These are phyloP conservation scores for Murraya koenigii DNA, from an alignment of 345 rosid genomes.

Conservation along the genomic window DNA sequence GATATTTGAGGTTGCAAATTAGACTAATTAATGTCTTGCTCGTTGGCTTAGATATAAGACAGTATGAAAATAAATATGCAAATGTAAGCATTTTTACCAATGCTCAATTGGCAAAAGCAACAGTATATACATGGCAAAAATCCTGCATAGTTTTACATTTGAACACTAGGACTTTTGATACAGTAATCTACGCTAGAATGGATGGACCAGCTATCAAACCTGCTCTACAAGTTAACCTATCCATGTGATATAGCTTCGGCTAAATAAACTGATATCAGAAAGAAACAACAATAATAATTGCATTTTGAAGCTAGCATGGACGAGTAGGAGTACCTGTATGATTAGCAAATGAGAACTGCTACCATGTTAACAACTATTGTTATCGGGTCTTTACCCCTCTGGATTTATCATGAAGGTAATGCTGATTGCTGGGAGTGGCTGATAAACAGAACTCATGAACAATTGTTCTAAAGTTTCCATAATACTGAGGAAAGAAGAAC, in stretches of 20 bases:
- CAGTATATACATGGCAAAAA: background rate
- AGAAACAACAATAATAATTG: background rate
- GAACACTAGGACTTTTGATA: background rate
- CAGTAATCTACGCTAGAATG: background rate
- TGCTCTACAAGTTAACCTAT: background rate
- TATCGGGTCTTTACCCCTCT: background rate
- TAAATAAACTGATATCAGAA: too few species aligned
- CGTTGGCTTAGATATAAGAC: background rate
- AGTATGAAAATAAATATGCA: background rate
- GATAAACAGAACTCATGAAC: slow-evolving; percentile 24
- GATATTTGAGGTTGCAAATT: background rate
- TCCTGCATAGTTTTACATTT: slow-evolving; percentile 3
- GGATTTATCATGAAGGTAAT: background rate
- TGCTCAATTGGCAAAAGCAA: background rate
- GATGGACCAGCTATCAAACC: background rate
- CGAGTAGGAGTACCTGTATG: slow-evolving; percentile 4
- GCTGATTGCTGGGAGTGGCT: slow-evolving; percentile 8
- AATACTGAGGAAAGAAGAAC: slow-evolving; percentile 41
- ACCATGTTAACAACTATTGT: slow-evolving; percentile 10
- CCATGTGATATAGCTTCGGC: background rate
- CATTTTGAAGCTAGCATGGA: background rate
- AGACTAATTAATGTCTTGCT: background rate
- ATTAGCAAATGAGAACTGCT: background rate
- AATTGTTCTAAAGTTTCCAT: slow-evolving; percentile 38
- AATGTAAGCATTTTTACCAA: background rate